Evolutionary conservation across 2,329 filamentous ascomycete genomes (phyloP).

Genomic region (Bretziella fagacearum): DNA sequence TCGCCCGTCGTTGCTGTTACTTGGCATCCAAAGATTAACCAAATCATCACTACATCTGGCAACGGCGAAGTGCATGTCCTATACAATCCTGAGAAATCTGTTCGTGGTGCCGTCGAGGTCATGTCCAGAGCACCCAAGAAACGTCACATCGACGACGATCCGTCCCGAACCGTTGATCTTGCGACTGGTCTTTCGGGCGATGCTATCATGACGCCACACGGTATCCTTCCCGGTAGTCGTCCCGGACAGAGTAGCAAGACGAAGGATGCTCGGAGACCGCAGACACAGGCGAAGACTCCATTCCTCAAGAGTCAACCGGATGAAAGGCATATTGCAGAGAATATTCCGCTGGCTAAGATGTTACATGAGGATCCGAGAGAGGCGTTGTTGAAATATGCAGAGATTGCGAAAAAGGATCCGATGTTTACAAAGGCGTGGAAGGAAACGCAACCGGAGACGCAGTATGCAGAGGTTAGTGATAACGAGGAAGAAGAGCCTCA

Average conservation of each 20-base stretch:
- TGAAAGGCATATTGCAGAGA: constrained; percentile 14
- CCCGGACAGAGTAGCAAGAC: constrained; percentile 38
- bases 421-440: constrained; percentile 91
- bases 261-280: constrained; percentile 65
- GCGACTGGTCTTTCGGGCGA: constrained; percentile 69
- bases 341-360: constrained; percentile 54
- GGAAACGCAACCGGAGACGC: constrained; percentile 75
- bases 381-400: constrained; percentile 85
- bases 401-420: constrained; percentile 80
- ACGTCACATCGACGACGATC: constrained; percentile 87
- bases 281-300: constrained; percentile 68
- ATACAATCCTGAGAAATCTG: constrained; percentile 74
- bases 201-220: constrained; percentile 55
- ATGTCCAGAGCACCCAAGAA: constrained; percentile 91
- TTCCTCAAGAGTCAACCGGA: constrained; percentile 85
- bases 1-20: constrained; percentile 67
- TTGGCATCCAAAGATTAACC: constrained; percentile 92
- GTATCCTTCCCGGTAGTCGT: constrained; percentile 30
- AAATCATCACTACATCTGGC: constrained; percentile 85
- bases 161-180: constrained; percentile 69
- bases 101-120: constrained; percentile 65
- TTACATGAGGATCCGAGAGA: constrained; percentile 91
- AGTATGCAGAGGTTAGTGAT: constrained; percentile 80
- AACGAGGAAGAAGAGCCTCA: constrained; percentile 48
- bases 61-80: constrained; percentile 81